Evolutionary conservation across 129 eudicot genomes (phyloP).

Genomic region (Sambucus nigra): DNA sequence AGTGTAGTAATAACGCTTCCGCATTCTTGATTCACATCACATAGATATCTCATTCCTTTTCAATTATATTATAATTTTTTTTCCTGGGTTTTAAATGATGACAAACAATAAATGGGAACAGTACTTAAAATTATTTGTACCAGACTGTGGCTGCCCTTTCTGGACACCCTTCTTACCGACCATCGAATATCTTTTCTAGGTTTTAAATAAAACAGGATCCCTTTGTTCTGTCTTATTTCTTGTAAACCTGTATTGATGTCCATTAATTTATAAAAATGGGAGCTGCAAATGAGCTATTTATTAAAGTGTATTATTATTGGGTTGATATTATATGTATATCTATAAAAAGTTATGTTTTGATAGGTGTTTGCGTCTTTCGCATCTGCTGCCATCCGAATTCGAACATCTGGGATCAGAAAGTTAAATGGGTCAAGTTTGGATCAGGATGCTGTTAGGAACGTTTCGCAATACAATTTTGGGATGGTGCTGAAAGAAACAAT

Average conservation of each 20-base stretch:
- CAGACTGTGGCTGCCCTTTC: not conserved
- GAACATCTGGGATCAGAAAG: constrained; percentile 30
- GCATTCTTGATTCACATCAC: too few species aligned
- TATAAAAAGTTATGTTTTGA: constrained; percentile 15
- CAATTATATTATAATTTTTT: too few species aligned
- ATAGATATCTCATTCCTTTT: too few species aligned
- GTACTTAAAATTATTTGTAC: not conserved
- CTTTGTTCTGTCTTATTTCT: too few species aligned
- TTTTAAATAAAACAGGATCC: too few species aligned
- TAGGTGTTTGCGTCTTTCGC: constrained; percentile 77
- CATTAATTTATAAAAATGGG: too few species aligned
- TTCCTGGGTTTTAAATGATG: too few species aligned
- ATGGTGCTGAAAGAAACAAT: constrained; percentile 83
- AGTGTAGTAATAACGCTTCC: too few species aligned
- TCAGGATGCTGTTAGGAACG: constrained; percentile 25
- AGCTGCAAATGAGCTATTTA: constrained; percentile 6
- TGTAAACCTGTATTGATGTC: too few species aligned
- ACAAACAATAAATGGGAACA: not conserved
- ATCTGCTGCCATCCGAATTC: constrained; percentile 70
- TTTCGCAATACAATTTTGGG: constrained; percentile 64
- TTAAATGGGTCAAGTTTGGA: constrained; percentile 24
- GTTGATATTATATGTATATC: too few species aligned
- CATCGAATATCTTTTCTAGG: too few species aligned
- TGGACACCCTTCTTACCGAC: too few species aligned
- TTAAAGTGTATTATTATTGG: constrained; percentile 12